phyloP scores from a whole-genome alignment of 192 early-diverging fungal species.

The Linnemannia elongata region DNA sequence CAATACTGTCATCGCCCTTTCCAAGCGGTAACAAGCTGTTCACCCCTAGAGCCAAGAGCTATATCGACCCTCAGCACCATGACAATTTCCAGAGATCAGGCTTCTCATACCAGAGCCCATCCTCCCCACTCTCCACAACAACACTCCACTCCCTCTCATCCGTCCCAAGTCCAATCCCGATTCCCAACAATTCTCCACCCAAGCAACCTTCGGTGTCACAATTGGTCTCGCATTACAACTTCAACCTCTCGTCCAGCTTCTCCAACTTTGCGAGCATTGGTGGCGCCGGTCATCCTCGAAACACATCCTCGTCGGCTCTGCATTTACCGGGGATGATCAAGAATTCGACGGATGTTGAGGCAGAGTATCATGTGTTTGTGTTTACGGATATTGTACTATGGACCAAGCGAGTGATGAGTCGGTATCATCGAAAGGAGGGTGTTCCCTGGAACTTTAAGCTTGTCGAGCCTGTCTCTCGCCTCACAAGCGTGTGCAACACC shows the following conservation, averaged over 20 bases:
- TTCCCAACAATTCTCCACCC: conserved; percentile 18
- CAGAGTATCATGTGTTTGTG: conserved; percentile 53
- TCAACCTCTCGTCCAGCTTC: conserved; percentile 43
- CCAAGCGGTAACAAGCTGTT: background rate
- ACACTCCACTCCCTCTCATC: conserved; percentile 39
- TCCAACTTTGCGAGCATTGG: conserved; percentile 25
- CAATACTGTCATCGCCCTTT: conserved; percentile 1
- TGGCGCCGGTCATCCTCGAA: conserved; percentile 19
- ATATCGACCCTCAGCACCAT: conserved; percentile 2
- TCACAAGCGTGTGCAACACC: conserved; percentile 47
- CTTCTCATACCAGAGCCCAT: conserved; percentile 6
- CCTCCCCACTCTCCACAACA: conserved; percentile 30
- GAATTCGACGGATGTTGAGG: conserved; percentile 45
- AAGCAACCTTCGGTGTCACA: conserved; percentile 27
- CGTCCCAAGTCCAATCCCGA: conserved; percentile 9
- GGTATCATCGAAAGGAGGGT: conserved; percentile 52
- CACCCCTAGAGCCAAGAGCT: conserved; percentile 11
- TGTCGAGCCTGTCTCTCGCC: conserved; percentile 43
- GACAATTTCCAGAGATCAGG: conserved; percentile 11
- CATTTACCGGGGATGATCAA: conserved; percentile 47
- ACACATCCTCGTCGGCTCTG: conserved; percentile 37
- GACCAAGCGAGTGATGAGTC: conserved; percentile 54
- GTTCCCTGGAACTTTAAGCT: conserved; percentile 51
- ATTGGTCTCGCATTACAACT: conserved; percentile 42
- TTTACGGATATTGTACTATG: conserved; percentile 53